Evolutionary conservation across 1,284 basidiomycete genomes (phyloP).

Genomic region (Sporisorium sorghi): DNA sequence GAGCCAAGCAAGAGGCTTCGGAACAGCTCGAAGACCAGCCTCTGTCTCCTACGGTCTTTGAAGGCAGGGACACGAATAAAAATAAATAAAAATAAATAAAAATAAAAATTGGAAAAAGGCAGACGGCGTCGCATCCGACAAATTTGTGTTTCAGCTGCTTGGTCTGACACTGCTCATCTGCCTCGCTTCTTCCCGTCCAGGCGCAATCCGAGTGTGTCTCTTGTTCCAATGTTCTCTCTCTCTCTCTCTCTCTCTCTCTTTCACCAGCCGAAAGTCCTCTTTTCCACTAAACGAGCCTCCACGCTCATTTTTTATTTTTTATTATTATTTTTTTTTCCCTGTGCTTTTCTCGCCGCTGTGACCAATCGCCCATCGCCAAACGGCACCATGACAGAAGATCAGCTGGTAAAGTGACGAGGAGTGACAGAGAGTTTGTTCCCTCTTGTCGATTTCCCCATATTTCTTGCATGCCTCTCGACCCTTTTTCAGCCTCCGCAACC

Average conservation of each 20-base stretch:
- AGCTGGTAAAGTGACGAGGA: background rate
- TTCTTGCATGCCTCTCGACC: background rate
- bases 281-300: background rate
- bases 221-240: background rate
- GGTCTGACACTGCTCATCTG: constrained; percentile 2
- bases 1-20: too few species aligned
- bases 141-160: too few species aligned
- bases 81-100: too few species aligned
- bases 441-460: constrained; percentile 2
- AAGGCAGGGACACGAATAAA: too few species aligned
- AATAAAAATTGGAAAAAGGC: too few species aligned
- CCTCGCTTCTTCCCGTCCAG: background rate
- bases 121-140: too few species aligned
- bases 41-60: too few species aligned
- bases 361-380: background rate
- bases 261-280: constrained; percentile 5
- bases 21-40: too few species aligned
- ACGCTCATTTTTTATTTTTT: constrained; percentile 4
- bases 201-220: constrained; percentile 2
- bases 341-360: background rate
- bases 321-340: too few species aligned
- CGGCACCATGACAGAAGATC: background rate
- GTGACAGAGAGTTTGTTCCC: too few species aligned
- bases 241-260: background rate
- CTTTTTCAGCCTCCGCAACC: background rate